These are phyloP conservation scores for Panaeolus cyanescens DNA, from an alignment of 768 basidiomycete genomes.

Conservation along the genomic window DNA sequence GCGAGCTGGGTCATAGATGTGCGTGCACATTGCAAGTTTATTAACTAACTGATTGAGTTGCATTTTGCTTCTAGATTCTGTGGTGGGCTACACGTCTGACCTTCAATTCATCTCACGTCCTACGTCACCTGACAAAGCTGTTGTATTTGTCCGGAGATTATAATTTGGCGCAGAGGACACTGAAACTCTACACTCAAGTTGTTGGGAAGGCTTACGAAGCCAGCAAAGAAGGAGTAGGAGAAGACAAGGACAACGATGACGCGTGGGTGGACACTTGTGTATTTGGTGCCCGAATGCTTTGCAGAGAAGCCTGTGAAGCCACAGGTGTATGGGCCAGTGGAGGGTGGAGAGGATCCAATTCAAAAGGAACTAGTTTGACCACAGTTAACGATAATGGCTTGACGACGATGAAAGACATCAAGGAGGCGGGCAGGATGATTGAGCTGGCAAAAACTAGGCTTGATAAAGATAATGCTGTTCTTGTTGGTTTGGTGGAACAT, in stretches of 20 bases:
- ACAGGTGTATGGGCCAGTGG: constrained; percentile 8
- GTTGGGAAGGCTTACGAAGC: constrained; percentile 83
- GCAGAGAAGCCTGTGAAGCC: constrained; percentile 38
- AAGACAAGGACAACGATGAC: constrained; percentile 64
- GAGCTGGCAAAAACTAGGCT: constrained; percentile 61
- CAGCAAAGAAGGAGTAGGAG: constrained; percentile 34
- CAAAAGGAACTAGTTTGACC: neutral
- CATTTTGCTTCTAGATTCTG: constrained; percentile 54
- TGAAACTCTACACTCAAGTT: constrained; percentile 82
- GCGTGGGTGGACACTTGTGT: constrained; percentile 79
- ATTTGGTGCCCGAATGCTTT: constrained; percentile 79
- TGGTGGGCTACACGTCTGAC: constrained; percentile 96
- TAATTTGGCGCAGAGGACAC: constrained; percentile 68
- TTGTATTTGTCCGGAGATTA: constrained; percentile 62
- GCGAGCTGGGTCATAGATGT: constrained; percentile 83
- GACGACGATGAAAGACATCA: constrained; percentile 58
- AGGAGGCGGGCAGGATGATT: constrained; percentile 63
- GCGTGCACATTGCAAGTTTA: constrained; percentile 30
- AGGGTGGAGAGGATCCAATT: constrained; percentile 6
- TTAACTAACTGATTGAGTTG: constrained; percentile 1
- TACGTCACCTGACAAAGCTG: constrained; percentile 83
- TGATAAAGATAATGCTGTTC: constrained; percentile 45
- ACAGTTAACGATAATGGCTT: constrained; percentile 18
- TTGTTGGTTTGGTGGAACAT: constrained; percentile 61
- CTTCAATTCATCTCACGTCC: constrained; percentile 86